Evolutionary conservation across 805 yeast species (phyloP).

Genomic region (Saccharomycopsis sp.): DNA sequence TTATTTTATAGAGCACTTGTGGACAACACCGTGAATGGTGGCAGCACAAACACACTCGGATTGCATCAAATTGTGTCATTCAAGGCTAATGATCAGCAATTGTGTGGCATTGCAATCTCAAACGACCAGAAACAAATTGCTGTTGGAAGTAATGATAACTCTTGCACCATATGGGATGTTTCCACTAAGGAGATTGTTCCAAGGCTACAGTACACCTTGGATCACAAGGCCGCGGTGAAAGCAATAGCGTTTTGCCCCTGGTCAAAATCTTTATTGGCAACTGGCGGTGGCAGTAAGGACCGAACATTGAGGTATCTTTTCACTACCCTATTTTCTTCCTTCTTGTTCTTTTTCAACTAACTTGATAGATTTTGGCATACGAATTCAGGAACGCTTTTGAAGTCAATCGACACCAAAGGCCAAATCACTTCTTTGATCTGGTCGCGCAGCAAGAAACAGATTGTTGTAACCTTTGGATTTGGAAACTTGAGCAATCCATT

Average conservation of each 20-base stretch:
- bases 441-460: conserved; percentile 55
- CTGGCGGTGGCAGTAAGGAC: conserved; percentile 88
- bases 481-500: conserved; percentile 44
- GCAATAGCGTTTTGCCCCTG: conserved; percentile 90
- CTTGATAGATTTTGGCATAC: conserved; percentile 74
- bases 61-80: conserved; percentile 30
- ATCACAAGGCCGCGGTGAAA: conserved; percentile 80
- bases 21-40: conserved; percentile 25
- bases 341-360: background rate
- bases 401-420: conserved; percentile 47
- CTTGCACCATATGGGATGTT: conserved; percentile 71
- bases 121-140: conserved; percentile 50
- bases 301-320: conserved; percentile 39
- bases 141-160: conserved; percentile 78
- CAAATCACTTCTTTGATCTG: conserved; percentile 77
- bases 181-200: conserved; percentile 32
- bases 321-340: background rate
- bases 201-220: conserved; percentile 37
- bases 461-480: conserved; percentile 78
- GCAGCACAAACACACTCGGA: no score
- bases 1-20: no score
- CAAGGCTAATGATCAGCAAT: conserved; percentile 46
- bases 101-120: conserved; percentile 59
- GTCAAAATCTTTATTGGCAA: conserved; percentile 69
- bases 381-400: conserved; percentile 60